Evolutionary conservation across 148 eudicot genomes (phyloP).

Genomic region (Cornus controversa): DNA sequence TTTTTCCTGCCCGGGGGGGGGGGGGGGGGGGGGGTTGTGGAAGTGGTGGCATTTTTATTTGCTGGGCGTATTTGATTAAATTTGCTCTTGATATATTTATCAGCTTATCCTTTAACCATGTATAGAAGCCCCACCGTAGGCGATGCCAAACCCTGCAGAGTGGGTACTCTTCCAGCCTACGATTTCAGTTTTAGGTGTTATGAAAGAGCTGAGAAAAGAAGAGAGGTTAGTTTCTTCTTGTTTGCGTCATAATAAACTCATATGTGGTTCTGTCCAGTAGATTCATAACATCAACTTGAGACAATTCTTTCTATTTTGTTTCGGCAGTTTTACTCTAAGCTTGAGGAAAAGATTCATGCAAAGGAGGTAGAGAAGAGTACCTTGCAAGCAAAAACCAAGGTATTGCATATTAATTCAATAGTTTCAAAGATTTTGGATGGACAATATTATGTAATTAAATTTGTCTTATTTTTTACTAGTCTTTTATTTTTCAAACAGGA

Average conservation of each 20-base stretch:
- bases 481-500: constrained; percentile 43
- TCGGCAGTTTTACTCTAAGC: constrained; percentile 71
- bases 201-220: constrained; percentile 92
- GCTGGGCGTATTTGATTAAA: background rate
- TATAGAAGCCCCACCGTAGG: constrained; percentile 60
- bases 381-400: constrained; percentile 79
- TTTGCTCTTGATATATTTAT: constrained; percentile 8
- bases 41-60: background rate
- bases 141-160: constrained; percentile 50
- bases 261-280: background rate
- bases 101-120: constrained; percentile 47
- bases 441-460: background rate
- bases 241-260: background rate
- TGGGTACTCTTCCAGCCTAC: constrained; percentile 74
- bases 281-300: background rate
- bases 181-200: constrained; percentile 75
- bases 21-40: no score
- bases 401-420: constrained; percentile 6
- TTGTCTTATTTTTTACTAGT: background rate
- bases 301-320: constrained; percentile 11
- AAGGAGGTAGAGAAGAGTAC: constrained; percentile 74
- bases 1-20: background rate
- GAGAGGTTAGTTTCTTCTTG: constrained; percentile 53
- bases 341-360: constrained; percentile 83
- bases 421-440: constrained; percentile 11